Evolutionary conservation across 306 rosid genomes (phyloP).

Genomic region (Castanospermum australe): DNA sequence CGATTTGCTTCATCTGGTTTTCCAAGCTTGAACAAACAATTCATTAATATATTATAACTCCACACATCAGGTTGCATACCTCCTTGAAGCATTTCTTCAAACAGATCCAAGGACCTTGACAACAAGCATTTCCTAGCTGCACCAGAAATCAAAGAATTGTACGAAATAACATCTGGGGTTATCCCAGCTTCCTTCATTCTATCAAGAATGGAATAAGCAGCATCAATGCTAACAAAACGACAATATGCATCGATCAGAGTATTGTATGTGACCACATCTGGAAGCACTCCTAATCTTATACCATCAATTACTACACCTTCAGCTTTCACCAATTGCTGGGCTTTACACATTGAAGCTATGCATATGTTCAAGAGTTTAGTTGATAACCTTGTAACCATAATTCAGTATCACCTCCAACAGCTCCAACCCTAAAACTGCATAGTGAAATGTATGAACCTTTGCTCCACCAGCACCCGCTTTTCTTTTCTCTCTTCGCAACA

Average conservation of each 20-base stretch:
- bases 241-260: constrained; percentile 69
- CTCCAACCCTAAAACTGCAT: neutral
- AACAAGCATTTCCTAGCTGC: constrained; percentile 43
- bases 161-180: constrained; percentile 65
- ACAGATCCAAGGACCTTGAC: constrained; percentile 45
- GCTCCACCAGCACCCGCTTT: too few species aligned
- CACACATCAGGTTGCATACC: constrained; percentile 67
- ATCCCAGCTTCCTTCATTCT: constrained; percentile 82
- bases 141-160: constrained; percentile 65
- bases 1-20: constrained; percentile 69
- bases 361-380: constrained; percentile 70
- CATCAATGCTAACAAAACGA: constrained; percentile 53
- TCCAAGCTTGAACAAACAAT: constrained; percentile 68
- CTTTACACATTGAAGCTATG: constrained; percentile 58
- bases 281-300: constrained; percentile 65
- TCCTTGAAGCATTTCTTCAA: constrained; percentile 61
- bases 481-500: too few species aligned
- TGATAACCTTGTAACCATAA: constrained; percentile 54
- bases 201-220: constrained; percentile 47
- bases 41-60: constrained; percentile 75
- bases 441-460: too few species aligned
- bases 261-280: constrained; percentile 70
- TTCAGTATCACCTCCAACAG: constrained; percentile 26
- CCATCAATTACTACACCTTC: constrained; percentile 59
- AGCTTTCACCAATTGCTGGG: constrained; percentile 49